Conservation (phyloP, 2,329 filamentous ascomycete species). For the Curvularia eragrostidis region DNA sequence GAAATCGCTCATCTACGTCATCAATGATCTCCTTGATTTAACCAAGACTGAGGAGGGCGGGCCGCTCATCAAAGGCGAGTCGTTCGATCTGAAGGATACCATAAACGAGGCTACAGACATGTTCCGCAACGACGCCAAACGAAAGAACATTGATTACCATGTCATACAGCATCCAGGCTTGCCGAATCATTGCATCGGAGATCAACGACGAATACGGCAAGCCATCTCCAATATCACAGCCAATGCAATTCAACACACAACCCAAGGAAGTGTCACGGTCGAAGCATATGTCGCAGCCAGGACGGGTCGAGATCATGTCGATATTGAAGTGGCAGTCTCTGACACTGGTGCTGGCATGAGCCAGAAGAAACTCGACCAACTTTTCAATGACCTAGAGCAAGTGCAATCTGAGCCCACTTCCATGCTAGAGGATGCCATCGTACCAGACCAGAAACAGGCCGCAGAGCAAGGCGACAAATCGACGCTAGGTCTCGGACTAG, state of each 20-base stretch:
- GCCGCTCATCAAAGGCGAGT: conserved; percentile 78
- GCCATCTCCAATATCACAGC: conserved; percentile 82
- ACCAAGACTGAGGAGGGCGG: conserved; percentile 88
- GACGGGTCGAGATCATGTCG: conserved; percentile 57
- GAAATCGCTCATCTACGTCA: conserved; percentile 90
- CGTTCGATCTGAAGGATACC: conserved; percentile 74
- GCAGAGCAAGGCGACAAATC: conserved; percentile 48
- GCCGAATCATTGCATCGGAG: conserved; percentile 75
- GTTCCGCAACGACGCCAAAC: conserved; percentile 74
- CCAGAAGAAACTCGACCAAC: conserved; percentile 61
- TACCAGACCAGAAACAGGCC: conserved; percentile 41
- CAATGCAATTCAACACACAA: conserved; percentile 83
- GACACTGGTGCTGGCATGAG: conserved; percentile 76
- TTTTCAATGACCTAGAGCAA: conserved; percentile 71
- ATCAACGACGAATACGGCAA: conserved; percentile 80
- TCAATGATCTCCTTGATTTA: conserved; percentile 87
- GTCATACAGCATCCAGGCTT: conserved; percentile 72
- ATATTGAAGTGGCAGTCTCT: conserved; percentile 75
- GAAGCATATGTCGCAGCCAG: conserved; percentile 67
- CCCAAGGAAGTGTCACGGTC: conserved; percentile 69
- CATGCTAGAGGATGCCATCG: conserved; percentile 41
- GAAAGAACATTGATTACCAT: conserved; percentile 76
- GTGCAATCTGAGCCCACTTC: conserved; percentile 55
- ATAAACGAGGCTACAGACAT: conserved; percentile 78
- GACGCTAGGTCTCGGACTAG: conserved; percentile 81